Base-by-base conservation (phyloP, 768 basidiomycete genomes). In the Glaciozyma martinii region DNA sequence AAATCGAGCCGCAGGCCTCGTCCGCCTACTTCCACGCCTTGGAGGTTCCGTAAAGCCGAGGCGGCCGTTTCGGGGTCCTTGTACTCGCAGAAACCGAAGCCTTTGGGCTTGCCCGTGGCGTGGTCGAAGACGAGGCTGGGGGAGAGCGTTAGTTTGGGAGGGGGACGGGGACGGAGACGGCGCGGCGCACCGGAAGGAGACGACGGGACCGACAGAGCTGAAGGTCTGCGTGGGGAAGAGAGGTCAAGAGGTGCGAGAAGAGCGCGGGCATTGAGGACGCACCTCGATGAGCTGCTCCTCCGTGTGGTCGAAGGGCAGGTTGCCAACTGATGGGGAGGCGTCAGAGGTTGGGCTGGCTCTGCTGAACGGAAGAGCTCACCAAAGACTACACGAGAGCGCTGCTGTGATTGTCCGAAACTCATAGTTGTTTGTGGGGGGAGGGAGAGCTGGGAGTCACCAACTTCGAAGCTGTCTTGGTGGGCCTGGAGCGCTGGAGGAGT, bases 11-110 rank as follows among this genome's bases (percentile, higher is more conserved):
- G 86, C 52, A 99, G 81, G 3, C 89, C 87, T 13, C 95, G 85
- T 5, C 95, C 95, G 62, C 89, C 90, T 40, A 97, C 88, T 71
- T 91, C 90, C 58, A 84, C 84, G 66, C 89, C 90, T 77, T 95
- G 91, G 56, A 99, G 83, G 75, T 98, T 99, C 73, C 95, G 86
- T 21, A 99, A 90, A 56, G 95, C 95, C 58, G 91, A 94, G 30
- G 84, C 78, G 10, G 95, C 95, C 29, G 95, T 98, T 77, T 95
- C 93, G 76, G 94, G 89, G 77, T 99, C 95, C 78, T 63, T 61
- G 67, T 73, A 71, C 59, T 66, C 66, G 62, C 67, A 68, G 62
- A 73, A 71, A 60, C 67, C 91, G 76, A 92, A 94, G 33, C 91
- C 91, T 78, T 86, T 87, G 58, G 91, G 89, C 76, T 93, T 93